Evolutionary conservation across 495 filamentous ascomycete species (phyloP).

Genomic region (Talaromyces wortmannii): DNA sequence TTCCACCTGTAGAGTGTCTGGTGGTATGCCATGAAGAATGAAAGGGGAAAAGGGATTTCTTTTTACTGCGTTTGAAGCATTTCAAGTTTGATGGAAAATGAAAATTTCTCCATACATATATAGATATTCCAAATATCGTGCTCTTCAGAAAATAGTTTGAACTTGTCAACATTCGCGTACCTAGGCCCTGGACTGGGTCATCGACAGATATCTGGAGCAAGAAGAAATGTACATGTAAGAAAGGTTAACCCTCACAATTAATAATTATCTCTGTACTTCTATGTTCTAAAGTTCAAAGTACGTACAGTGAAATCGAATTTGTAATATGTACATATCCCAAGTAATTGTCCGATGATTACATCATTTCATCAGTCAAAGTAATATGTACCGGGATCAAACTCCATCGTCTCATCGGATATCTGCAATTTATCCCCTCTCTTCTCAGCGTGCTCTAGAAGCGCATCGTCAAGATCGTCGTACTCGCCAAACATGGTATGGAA

Average conservation of each 20-base stretch:
- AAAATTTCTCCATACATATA: no score
- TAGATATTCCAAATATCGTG: no score
- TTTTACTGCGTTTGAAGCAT: background rate
- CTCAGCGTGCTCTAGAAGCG: conserved; percentile 10
- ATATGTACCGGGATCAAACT: conserved; percentile 6
- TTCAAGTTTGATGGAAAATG: no score
- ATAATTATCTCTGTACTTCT: no score
- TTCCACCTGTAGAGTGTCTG: background rate
- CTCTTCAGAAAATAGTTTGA: no score
- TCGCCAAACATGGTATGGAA: conserved; percentile 14
- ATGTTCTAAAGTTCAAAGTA: no score
- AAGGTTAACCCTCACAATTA: no score
- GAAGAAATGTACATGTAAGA: no score
- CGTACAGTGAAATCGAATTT: background rate
- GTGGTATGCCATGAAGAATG: background rate
- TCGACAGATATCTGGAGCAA: no score
- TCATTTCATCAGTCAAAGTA: conserved; percentile 3
- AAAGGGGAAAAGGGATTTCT: background rate
- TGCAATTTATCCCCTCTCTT: background rate
- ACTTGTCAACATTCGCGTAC: no score
- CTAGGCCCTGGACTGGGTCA: no score
- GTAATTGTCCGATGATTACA: background rate
- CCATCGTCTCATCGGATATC: background rate
- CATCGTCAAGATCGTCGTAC: conserved; percentile 18
- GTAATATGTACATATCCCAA: background rate